Base-by-base conservation (phyloP, 1,284 basidiomycete genomes). In the Meira miltonrushii region DNA sequence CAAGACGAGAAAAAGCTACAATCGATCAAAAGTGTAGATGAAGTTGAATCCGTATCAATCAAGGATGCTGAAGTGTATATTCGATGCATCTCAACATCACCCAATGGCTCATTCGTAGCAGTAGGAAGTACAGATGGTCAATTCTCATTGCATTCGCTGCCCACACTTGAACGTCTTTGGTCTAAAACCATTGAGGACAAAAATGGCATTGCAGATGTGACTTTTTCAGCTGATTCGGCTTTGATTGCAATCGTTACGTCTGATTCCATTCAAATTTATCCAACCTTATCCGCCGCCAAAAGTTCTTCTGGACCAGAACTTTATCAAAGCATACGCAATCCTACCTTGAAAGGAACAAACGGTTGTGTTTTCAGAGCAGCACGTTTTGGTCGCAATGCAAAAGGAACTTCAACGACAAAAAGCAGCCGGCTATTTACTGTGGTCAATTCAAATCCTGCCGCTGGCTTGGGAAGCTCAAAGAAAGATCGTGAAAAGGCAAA, bases 291-390 rank as follows among this genome's bases (percentile, higher is more conserved):
- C 2, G 13, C 33, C 13, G 12, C 39, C 12, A 12, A 12, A 7
- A 49, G 15, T 15, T 47, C 40, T 38, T 57, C 52, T 37, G 25
- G n/a, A 11, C 41, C 54, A 12, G 25, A 46, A n/a, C 12, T 58
- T n/a, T 23, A 50, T 23, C 71, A 74, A 55, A 74, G 69, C 39
- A 74, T 74, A 58, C 71, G 68, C 48, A 74, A 74, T 39, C 71
- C 71, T 13, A 67, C 69, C 0, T 64, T 74, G 2, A 69, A 69
- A 17, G 69, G 69, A n/a, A 60, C 64, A 38, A 68, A 65, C 38
- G 66, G 64, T 5, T 74, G 71, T 58, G 65, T 67, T 25, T 74
- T 74, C 59, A 60, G 71, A 7, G 69, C 68, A 13, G 66, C 72
- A 33, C 63, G 69, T 12, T 68, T 67, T 51, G 66, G 66, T 40